Percentiles rank a stretch among this genome's conserved stretches.
These are phyloP conservation scores for Eragrostis curvula DNA, from an alignment of 176 grass and related monocot genomes.

Conservation along the genomic window DNA sequence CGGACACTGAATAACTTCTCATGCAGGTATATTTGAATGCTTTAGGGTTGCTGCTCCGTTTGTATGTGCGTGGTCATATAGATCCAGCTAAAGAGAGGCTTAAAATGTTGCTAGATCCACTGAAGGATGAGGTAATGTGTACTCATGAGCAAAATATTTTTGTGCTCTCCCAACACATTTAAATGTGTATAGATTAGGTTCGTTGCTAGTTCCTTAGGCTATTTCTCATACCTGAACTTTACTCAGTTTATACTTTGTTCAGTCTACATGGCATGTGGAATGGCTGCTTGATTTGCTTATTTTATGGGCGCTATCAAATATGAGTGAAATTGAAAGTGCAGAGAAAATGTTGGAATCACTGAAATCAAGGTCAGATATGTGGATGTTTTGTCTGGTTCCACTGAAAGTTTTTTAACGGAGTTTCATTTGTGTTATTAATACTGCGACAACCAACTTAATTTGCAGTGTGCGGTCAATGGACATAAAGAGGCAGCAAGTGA, in stretches of 20 bases:
- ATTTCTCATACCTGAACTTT: slow-evolving; percentile 19
- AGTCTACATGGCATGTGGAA: slow-evolving; percentile 69
- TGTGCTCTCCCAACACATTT: background rate
- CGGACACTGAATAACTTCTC: slow-evolving; percentile 42
- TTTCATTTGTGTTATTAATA: slow-evolving; percentile 12
- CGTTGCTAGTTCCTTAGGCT: background rate
- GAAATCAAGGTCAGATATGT: slow-evolving; percentile 57
- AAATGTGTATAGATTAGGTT: background rate
- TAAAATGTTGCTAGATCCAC: slow-evolving; percentile 38
- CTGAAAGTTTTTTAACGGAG: background rate
- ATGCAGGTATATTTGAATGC: slow-evolving; percentile 81
- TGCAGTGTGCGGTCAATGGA: slow-evolving; percentile 60
- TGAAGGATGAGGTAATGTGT: slow-evolving; percentile 58
- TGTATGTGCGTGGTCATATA: slow-evolving; percentile 54
- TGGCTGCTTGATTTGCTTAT: slow-evolving; percentile 77
- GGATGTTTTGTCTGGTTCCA: background rate
- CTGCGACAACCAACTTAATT: background rate
- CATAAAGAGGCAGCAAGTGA: slow-evolving; percentile 46
- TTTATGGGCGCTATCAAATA: slow-evolving; percentile 64
- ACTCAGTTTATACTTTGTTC: slow-evolving; percentile 32
- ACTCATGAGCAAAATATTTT: background rate
- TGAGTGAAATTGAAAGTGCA: slow-evolving; percentile 51
- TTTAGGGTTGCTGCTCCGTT: slow-evolving; percentile 68
- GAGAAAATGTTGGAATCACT: slow-evolving; percentile 63
- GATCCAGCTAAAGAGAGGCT: slow-evolving; percentile 51